Base-by-base conservation (phyloP, 2,329 filamentous ascomycete genomes). In the Rutstroemia sp. region DNA sequence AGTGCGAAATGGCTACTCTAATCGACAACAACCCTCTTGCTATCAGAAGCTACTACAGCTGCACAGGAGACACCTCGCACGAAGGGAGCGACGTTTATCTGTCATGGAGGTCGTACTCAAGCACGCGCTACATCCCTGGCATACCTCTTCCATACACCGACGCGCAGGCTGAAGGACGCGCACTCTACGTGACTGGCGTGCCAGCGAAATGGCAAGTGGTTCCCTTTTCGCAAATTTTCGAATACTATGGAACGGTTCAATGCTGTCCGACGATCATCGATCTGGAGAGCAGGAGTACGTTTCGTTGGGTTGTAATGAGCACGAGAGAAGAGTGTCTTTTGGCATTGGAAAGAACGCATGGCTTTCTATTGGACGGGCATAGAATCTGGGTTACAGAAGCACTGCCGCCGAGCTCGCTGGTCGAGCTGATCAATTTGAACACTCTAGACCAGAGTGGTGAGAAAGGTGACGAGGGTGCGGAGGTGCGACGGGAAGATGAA, bases 231-330 rank as follows among this genome's bases (percentile, higher is more conserved):
- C 41, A 34, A 5, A 53, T 66, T 10, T 62, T 67, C 48, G 46
- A 54, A 18, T 27, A 37, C 12, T 61, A 57, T 41, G 64, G 58
- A 30, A 52, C 39, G 2, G 58, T 64, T 18, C 58, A 58, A 5
- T 63, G 55, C 30, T 57, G 48, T 25, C 60, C 64, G 1, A 48
- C 47, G 1, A 46, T 67, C 8, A 61, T 65, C 21, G 62, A 63
- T 41, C 25, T 60, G 5, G 49, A 34, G 10, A 60, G 58, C 10
- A 45, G 53, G 18, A 39, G 57, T 12, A 63, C 61, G 1, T 67
- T 66, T 45, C 61, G 64, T 27, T 67, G 64, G 62, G 53, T 65
- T 16, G 48, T 67, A 16, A 61, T 66, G 61, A 38, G 42, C 4
- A 59, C 56, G 14, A 37, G 25, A n/a, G 59, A 61, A 16, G 62